phyloP scores from a whole-genome alignment of 2,329 filamentous ascomycete genomes.

The Trichophyton simii region DNA sequence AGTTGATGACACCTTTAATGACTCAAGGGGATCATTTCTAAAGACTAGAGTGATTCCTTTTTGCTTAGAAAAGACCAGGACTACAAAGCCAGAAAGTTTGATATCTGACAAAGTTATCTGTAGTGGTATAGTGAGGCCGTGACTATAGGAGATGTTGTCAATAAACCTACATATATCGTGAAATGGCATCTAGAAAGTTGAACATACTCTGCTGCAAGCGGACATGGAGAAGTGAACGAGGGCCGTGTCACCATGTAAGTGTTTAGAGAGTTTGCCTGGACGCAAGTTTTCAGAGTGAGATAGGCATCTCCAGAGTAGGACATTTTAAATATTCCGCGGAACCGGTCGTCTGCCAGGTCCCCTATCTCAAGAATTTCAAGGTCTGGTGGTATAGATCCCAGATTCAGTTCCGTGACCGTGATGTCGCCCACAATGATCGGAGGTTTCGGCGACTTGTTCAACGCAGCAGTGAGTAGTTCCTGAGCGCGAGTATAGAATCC shows the following conservation, averaged over 20 bases:
- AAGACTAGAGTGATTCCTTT: constrained; percentile 96
- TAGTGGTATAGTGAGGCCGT: constrained; percentile 88
- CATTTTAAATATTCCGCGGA: constrained; percentile 99
- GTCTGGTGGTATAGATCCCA: constrained; percentile 86
- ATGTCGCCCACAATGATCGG: constrained; percentile 99
- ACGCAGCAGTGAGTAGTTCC: constrained; percentile 82
- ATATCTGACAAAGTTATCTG: constrained; percentile 95
- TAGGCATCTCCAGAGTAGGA: constrained; percentile 93
- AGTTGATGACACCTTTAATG: constrained; percentile 93
- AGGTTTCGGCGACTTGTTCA: constrained; percentile 96
- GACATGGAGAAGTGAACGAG: constrained; percentile 81
- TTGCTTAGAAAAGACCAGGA: constrained; percentile 92
- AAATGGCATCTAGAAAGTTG: background rate
- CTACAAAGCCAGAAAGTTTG: constrained; percentile 91
- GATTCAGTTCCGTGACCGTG: constrained; percentile 91
- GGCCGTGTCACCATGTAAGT: constrained; percentile 89
- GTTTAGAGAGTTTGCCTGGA: constrained; percentile 95
- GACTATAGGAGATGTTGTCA: constrained; percentile 29
- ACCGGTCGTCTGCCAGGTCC: constrained; percentile 90
- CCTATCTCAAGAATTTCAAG: constrained; percentile 96
- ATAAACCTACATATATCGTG: background rate
- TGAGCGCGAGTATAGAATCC: constrained; percentile 79
- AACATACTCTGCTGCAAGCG: constrained; percentile 62
- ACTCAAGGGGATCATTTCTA: constrained; percentile 93
- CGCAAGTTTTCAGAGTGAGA: constrained; percentile 84